Conservation (phyloP, 345 rosid genomes). For the Boechera stricta region DNA sequence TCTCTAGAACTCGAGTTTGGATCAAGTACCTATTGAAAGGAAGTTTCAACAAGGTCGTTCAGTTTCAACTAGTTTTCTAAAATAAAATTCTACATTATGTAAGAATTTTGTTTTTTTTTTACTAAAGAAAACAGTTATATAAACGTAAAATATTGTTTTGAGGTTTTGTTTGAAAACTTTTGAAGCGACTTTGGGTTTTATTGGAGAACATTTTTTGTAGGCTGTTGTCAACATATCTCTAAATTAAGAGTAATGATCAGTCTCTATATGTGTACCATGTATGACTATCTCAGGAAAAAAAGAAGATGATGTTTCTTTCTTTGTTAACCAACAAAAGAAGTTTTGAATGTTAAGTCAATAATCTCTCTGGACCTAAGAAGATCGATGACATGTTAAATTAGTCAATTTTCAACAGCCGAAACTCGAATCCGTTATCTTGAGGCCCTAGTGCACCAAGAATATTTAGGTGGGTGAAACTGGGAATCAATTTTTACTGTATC, state of each 20-base stretch:
- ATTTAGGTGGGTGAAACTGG: background rate
- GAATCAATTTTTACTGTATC: background rate
- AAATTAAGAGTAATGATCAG: background rate
- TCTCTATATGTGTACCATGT: background rate
- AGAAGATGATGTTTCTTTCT: background rate
- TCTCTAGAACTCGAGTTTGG: slow-evolving; percentile 41
- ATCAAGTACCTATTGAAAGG: slow-evolving; percentile 36
- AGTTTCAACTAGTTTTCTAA: background rate
- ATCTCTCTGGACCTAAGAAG: background rate
- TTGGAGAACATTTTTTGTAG: slow-evolving; percentile 20
- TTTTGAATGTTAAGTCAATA: background rate
- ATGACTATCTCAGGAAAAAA: background rate
- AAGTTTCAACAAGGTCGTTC: slow-evolving; percentile 22
- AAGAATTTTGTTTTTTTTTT: background rate
- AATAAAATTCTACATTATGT: background rate
- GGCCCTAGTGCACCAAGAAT: background rate
- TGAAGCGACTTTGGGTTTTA: background rate
- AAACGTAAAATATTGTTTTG: background rate
- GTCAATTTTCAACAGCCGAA: background rate
- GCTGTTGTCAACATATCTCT: background rate
- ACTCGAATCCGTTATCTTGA: background rate
- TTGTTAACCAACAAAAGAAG: background rate
- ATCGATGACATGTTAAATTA: background rate
- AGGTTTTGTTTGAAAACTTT: background rate
- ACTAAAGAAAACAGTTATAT: background rate